These are phyloP conservation scores for Candida sonorensis DNA, from an alignment of 805 yeast species.

Conservation along the genomic window DNA sequence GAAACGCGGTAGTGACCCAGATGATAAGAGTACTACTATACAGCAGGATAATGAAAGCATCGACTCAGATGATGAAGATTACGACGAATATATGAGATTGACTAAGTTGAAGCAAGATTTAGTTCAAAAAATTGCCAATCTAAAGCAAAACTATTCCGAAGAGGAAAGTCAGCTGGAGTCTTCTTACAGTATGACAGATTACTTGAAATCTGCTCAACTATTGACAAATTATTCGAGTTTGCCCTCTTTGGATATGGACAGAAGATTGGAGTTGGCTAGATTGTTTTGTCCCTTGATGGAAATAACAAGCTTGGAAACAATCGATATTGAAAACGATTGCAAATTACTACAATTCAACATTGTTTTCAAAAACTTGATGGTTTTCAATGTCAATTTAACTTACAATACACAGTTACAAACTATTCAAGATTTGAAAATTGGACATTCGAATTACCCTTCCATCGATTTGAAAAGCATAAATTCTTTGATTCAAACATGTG, in stretches of 20 bases:
- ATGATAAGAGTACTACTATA: no score
- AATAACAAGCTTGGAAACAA: conserved; percentile 7
- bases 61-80: no score
- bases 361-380: conserved; percentile 11
- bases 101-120: background rate
- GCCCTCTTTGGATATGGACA: conserved; percentile 23
- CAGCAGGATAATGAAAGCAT: no score
- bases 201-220: conserved; percentile 11
- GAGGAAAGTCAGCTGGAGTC: no score
- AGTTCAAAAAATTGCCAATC: background rate
- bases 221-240: conserved; percentile 17
- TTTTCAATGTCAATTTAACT: conserved; percentile 8
- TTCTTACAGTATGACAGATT: no score
- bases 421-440: conserved; percentile 6
- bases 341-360: conserved; percentile 9
- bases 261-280: conserved; percentile 15
- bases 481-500: no score
- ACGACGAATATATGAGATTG: no score
- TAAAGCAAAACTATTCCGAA: background rate
- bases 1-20: no score
- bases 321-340: background rate
- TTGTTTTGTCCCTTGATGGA: conserved; percentile 24
- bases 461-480: conserved; percentile 4
- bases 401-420: conserved; percentile 8
- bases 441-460: no score